These are phyloP conservation scores for Pseudevernia furfuracea DNA, from an alignment of 495 filamentous ascomycete species.

Conservation along the genomic window DNA sequence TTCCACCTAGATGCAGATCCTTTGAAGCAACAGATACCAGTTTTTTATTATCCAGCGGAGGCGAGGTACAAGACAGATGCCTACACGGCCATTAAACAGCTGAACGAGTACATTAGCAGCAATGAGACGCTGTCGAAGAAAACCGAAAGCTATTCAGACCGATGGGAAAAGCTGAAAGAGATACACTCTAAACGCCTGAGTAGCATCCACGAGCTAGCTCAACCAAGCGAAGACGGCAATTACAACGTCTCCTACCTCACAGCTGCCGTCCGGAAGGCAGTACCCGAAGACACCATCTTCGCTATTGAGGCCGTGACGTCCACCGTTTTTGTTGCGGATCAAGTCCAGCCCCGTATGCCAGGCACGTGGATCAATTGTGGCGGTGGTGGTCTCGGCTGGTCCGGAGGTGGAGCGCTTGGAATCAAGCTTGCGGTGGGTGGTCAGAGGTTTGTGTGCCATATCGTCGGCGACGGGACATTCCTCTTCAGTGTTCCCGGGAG, in stretches of 20 bases:
- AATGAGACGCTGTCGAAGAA: conserved; percentile 42
- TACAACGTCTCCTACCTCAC: conserved; percentile 68
- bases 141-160: conserved; percentile 35
- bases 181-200: conserved; percentile 54
- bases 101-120: conserved; percentile 50
- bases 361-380: conserved; percentile 91
- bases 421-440: conserved; percentile 71
- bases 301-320: conserved; percentile 86
- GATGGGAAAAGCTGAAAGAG: conserved; percentile 51
- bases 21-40: conserved; percentile 79
- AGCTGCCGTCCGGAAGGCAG: conserved; percentile 51
- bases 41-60: conserved; percentile 68
- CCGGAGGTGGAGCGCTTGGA: conserved; percentile 79
- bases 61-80: conserved; percentile 71
- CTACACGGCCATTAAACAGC: conserved; percentile 61
- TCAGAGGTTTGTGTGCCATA: conserved; percentile 80
- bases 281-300: conserved; percentile 73
- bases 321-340: conserved; percentile 69
- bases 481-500: conserved; percentile 82
- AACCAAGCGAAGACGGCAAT: conserved; percentile 50
- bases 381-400: conserved; percentile 90
- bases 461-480: conserved; percentile 89
- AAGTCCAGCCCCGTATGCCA: conserved; percentile 65
- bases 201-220: conserved; percentile 49
- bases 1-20: conserved; percentile 85